Evolutionary conservation across 768 basidiomycete species (phyloP).

Genomic region (Coprinellus micaceus): DNA sequence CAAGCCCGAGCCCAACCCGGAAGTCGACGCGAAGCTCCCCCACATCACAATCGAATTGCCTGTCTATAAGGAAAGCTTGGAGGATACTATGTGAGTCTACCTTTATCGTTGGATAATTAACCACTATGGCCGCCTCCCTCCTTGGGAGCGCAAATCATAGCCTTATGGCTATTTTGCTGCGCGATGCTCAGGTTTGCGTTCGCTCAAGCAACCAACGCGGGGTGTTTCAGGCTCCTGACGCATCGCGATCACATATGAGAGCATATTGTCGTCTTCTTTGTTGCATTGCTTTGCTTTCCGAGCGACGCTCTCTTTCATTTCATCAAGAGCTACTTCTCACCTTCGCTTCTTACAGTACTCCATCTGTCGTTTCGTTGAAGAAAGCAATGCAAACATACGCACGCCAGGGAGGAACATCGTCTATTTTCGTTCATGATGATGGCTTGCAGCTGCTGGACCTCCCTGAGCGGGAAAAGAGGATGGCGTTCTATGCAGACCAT

Average conservation of each 20-base stretch:
- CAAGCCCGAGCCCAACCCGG: constrained; percentile 56
- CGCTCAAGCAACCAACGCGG: no score
- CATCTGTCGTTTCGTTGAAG: constrained; percentile 74
- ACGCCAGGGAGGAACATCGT: constrained; percentile 79
- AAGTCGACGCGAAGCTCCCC: constrained; percentile 60
- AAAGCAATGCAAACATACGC: constrained; percentile 91
- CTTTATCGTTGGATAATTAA: constrained; percentile 2
- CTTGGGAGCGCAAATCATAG: no score
- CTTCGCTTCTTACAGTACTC: constrained; percentile 41
- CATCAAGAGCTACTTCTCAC: neutral
- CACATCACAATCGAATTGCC: constrained; percentile 82
- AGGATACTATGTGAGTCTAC: constrained; percentile 70
- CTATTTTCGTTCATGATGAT: constrained; percentile 82
- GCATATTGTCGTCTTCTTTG: neutral
- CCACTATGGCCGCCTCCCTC: no score
- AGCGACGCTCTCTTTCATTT: neutral
- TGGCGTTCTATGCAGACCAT: constrained; percentile 71
- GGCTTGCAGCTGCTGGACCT: constrained; percentile 67
- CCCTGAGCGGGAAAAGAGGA: constrained; percentile 62
- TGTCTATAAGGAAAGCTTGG: constrained; percentile 83
- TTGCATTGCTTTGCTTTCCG: neutral
- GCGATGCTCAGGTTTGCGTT: no score
- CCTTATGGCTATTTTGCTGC: no score
- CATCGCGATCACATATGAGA: neutral
- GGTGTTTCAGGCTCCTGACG: no score